Percentiles rank a stretch among this genome's conserved stretches.
phyloP scores from a whole-genome alignment of 1,284 basidiomycete genomes.

The Puccinia coronata region DNA sequence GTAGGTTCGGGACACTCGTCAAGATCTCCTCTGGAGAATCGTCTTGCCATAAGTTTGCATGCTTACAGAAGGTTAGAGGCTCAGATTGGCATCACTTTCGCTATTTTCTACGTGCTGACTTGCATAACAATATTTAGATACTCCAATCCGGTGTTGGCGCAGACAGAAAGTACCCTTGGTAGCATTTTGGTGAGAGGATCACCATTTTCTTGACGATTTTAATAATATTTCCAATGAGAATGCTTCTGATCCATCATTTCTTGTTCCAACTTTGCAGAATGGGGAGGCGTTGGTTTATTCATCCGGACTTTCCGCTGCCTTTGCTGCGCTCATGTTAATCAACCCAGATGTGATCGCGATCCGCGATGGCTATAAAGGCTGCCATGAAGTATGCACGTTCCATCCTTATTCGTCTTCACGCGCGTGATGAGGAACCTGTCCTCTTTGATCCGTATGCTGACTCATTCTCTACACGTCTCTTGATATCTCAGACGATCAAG shows the following conservation, averaged over 20 bases:
- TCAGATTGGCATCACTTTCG: background rate
- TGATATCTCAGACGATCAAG: conserved; percentile 24
- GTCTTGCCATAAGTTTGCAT: conserved; percentile 5
- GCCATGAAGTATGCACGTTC: conserved; percentile 36
- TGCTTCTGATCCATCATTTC: background rate
- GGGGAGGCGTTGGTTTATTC: conserved; percentile 46
- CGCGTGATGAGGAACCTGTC: background rate
- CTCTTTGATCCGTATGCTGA: background rate
- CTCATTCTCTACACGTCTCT: background rate
- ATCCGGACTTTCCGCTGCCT: conserved; percentile 37
- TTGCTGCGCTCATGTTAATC: conserved; percentile 24
- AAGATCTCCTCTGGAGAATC: background rate
- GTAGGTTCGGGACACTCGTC: background rate
- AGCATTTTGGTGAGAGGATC: conserved; percentile 19
- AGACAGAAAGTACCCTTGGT: conserved; percentile 26
- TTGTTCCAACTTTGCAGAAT: conserved; percentile 10
- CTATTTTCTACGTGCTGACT: conserved; percentile 8
- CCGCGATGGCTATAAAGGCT: conserved; percentile 38
- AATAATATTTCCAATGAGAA: background rate
- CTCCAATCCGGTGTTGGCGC: conserved; percentile 34
- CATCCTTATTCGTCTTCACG: background rate
- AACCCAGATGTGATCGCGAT: conserved; percentile 44
- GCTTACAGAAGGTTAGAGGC: conserved; percentile 3
- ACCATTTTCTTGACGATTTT: background rate
- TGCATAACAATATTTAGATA: conserved; percentile 12